Conservation (phyloP, 2,329 filamentous ascomycete species). For the Fusarium tupiense region DNA sequence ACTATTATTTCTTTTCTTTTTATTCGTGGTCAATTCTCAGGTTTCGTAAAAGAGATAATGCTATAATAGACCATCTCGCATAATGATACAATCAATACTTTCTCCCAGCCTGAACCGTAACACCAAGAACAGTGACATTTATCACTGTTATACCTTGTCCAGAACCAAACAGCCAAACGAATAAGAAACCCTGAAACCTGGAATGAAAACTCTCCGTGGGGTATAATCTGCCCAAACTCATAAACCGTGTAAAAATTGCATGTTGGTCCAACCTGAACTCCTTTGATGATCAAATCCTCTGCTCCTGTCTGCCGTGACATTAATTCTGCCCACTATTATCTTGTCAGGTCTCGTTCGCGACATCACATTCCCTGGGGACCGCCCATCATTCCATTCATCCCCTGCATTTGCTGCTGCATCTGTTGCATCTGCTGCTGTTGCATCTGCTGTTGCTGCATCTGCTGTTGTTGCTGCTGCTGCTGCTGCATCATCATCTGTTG, state of each 20-base stretch:
- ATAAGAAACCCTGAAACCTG: conserved; percentile 31
- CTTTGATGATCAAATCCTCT: conserved; percentile 5
- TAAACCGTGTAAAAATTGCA: conserved; percentile 23
- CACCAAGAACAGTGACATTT: conserved; percentile 26
- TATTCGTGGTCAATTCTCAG: neutral
- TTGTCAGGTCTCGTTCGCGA: neutral
- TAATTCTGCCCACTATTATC: conserved; percentile 6
- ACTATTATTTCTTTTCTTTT: neutral
- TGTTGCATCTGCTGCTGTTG: conserved; percentile 43
- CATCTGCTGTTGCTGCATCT: conserved; percentile 36
- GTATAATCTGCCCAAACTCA: conserved; percentile 45
- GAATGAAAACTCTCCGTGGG: conserved; percentile 43
- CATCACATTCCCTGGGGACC: conserved; percentile 59
- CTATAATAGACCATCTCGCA: neutral
- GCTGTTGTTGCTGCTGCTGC: conserved; percentile 47
- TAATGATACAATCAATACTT: conserved; percentile 14
- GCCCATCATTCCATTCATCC: conserved; percentile 60
- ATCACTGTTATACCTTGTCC: conserved; percentile 24
- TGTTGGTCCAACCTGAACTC: conserved; percentile 33
- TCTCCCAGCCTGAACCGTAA: conserved; percentile 20
- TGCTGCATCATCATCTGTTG: conserved; percentile 44
- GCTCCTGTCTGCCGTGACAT: conserved; percentile 17
- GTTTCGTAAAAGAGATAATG: neutral
- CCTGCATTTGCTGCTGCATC: conserved; percentile 41
- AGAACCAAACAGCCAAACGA: conserved; percentile 3